Evolutionary conservation across 2,329 filamentous ascomycete genomes (phyloP), one percentile per base, ranked within the genome.

Genomic region (Tolypocladium amazonense): DNA sequence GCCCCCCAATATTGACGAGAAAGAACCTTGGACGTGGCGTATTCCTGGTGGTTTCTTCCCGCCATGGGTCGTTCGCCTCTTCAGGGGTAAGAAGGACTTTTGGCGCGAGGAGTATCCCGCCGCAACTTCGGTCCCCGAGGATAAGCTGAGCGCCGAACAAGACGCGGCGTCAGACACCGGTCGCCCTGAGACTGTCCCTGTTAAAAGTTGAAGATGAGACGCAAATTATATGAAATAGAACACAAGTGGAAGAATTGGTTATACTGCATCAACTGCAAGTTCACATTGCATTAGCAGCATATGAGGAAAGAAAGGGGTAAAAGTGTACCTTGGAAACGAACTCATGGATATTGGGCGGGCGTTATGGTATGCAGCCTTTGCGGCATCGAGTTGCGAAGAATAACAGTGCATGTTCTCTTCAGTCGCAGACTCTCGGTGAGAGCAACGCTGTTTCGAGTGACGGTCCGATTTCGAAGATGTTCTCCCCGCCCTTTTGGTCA

Each of bases 1-100:
- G 9, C 90, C 91, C 0, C 80, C 82, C 7, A 89, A 92, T 73
- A 88, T 90, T 74, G 81, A 88, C 9, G 78, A 88, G 67, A 90
- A 90, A 72, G 90, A 94, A 61, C 83, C 80, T 12, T 95, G 90
- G 91, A 89, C 88, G 0, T 93, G 86, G 77, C 85, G 83, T 68
- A 81, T 92, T 37, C 83, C 86, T 1, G 89, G 90, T 20, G 90
- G 90, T 1, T 74, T 94, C 56, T 73, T 92, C 33, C 90, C 90
- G 0, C 84, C 83, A 0, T 95, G 90, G 90, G 69, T 91, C 57
- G 76, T 79, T 60, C 81, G 90, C 37, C 75, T 88, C 5, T 70
- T 73, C 0, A 75, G 75, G 43, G 90, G 90, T 35, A 88, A 90
- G 77, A 88, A 81, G 74, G 82, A 88, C 65, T 92, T 92, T 70